These are phyloP conservation scores for Cardamine occulta DNA, from an alignment of 345 rosid genomes.

Conservation along the genomic window DNA sequence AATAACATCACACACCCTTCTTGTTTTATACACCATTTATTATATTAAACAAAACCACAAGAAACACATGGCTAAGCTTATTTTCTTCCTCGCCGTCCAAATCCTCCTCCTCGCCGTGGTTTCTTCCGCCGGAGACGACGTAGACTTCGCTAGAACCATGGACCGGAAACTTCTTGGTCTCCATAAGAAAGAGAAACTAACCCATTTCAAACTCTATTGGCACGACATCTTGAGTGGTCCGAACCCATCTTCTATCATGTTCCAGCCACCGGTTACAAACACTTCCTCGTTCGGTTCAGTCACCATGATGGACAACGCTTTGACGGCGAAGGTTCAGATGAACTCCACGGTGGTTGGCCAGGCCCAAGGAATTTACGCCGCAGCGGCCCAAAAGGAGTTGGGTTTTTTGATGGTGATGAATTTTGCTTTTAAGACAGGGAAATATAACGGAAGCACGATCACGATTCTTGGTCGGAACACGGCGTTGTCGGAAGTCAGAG, in stretches of 20 bases:
- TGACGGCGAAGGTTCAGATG: slow-evolving; percentile 59
- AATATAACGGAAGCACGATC: slow-evolving; percentile 71
- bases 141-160: slow-evolving; percentile 45
- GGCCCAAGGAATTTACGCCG: slow-evolving; percentile 76
- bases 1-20: slow-evolving; percentile 8
- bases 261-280: slow-evolving; percentile 49
- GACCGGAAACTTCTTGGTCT: slow-evolving; percentile 46
- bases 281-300: slow-evolving; percentile 51
- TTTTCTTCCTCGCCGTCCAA: slow-evolving; percentile 31
- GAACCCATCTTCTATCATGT: slow-evolving; percentile 53
- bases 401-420: slow-evolving; percentile 74
- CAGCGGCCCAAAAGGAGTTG: slow-evolving; percentile 57
- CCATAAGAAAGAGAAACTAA: slow-evolving; percentile 58
- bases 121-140: slow-evolving; percentile 24
- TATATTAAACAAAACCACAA: neutral
- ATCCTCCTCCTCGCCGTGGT: slow-evolving; percentile 28
- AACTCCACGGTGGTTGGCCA: slow-evolving; percentile 66
- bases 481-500: slow-evolving; percentile 56
- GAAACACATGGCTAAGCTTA: slow-evolving; percentile 35
- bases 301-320: slow-evolving; percentile 68
- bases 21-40: neutral
- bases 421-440: slow-evolving; percentile 66
- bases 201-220: slow-evolving; percentile 68
- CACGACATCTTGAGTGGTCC: slow-evolving; percentile 64
- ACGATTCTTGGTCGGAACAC: slow-evolving; percentile 69